Evolutionary conservation across 2,329 filamentous ascomycete genomes (phyloP).

Genomic region (Cladosporium sp.): DNA sequence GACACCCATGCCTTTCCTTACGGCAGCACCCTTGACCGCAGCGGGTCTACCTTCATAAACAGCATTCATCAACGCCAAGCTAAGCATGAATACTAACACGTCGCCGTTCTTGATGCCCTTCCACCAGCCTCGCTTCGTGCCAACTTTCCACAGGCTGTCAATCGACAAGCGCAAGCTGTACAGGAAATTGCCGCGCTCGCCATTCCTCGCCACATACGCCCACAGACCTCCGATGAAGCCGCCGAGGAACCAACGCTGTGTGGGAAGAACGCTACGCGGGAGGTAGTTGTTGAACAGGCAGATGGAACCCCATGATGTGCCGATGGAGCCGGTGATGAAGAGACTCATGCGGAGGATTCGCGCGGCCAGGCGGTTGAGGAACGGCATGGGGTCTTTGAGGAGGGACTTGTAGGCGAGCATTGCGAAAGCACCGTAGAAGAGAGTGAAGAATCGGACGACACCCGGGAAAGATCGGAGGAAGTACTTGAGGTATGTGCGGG

Average conservation of each 20-base stretch:
- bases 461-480: slow-evolving; percentile 81
- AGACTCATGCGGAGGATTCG: slow-evolving; percentile 73
- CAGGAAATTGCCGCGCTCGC: slow-evolving; percentile 70
- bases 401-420: slow-evolving; percentile 69
- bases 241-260: slow-evolving; percentile 85
- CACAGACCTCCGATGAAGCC: slow-evolving; percentile 85
- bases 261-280: slow-evolving; percentile 72
- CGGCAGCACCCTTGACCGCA: slow-evolving; percentile 66
- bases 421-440: slow-evolving; percentile 72
- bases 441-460: slow-evolving; percentile 74
- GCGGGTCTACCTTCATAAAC: slow-evolving; percentile 73
- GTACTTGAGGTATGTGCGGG: slow-evolving; percentile 83
- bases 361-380: slow-evolving; percentile 66
- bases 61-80: slow-evolving; percentile 74
- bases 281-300: slow-evolving; percentile 85
- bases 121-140: slow-evolving; percentile 90
- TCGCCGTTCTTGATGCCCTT: slow-evolving; percentile 79
- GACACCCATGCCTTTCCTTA: slow-evolving; percentile 74
- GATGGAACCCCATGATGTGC: slow-evolving; percentile 83
- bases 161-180: slow-evolving; percentile 78
- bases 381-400: slow-evolving; percentile 67
- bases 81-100: slow-evolving; percentile 77
- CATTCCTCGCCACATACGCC: slow-evolving; percentile 71
- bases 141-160: slow-evolving; percentile 87
- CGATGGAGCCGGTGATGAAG: slow-evolving; percentile 80